phyloP scores from a whole-genome alignment of 768 basidiomycete species.

The Tylopilus rubrobrunneus region DNA sequence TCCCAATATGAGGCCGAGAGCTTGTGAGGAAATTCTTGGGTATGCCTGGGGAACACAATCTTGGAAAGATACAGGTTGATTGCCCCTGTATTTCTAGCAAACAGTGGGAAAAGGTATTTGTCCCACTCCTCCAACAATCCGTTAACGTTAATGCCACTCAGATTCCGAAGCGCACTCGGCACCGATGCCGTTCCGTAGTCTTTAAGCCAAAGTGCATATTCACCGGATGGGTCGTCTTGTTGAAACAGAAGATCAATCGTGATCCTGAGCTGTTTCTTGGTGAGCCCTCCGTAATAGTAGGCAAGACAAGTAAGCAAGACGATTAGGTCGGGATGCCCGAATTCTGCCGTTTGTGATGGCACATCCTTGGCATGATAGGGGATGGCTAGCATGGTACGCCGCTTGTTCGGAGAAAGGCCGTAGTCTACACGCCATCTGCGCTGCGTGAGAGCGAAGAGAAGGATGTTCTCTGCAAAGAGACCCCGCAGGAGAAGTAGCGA shows the following conservation, averaged over 20 bases:
- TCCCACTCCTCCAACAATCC: constrained; percentile 26
- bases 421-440: constrained; percentile 21
- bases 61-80: constrained; percentile 34
- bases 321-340: no score
- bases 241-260: constrained; percentile 28
- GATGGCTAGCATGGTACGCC: constrained; percentile 32
- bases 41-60: constrained; percentile 35
- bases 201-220: constrained; percentile 32
- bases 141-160: constrained; percentile 24
- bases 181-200: constrained; percentile 2
- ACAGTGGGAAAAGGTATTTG: no score
- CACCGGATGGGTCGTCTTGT: constrained; percentile 30
- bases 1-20: constrained; percentile 37
- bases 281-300: constrained; percentile 4
- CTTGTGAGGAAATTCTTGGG: constrained; percentile 34
- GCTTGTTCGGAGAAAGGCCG: background rate
- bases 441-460: constrained; percentile 29
- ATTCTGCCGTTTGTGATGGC: constrained; percentile 32
- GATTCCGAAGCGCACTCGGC: constrained; percentile 15
- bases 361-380: constrained; percentile 37
- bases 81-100: no score
- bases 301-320: no score
- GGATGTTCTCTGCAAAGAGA: constrained; percentile 29
- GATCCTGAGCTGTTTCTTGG: constrained; percentile 22
- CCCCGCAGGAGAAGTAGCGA: constrained; percentile 33